Evolutionary conservation across 2,329 filamentous ascomycete species (phyloP).

Genomic region (Dothiorella sarmentorum): DNA sequence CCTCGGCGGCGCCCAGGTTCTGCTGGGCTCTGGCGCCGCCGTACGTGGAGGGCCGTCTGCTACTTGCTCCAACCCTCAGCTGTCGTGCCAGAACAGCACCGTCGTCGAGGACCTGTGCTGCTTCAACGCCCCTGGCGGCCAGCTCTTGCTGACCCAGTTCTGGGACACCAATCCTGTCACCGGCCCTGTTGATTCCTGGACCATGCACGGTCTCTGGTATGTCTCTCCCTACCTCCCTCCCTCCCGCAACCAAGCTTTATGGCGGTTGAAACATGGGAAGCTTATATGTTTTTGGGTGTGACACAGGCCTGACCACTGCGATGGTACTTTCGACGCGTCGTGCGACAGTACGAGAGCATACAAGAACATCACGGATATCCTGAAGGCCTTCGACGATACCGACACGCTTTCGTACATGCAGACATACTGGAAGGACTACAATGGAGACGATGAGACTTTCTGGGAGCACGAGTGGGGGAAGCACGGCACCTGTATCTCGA

Average conservation of each 20-base stretch:
- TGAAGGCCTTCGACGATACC: conserved; percentile 52
- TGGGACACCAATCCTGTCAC: conserved; percentile 67
- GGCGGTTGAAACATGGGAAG: neutral
- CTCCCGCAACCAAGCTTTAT: neutral
- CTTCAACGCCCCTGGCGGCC: conserved; percentile 69
- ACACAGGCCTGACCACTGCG: conserved; percentile 54
- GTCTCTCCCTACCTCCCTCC: conserved; percentile 14
- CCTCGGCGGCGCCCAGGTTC: conserved; percentile 32
- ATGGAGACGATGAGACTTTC: conserved; percentile 59
- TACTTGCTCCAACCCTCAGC: conserved; percentile 39
- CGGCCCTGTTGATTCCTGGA: conserved; percentile 56
- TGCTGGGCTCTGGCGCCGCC: conserved; percentile 28
- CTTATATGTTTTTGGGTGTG: neutral
- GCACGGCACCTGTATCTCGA: conserved; percentile 71
- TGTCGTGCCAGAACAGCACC: conserved; percentile 64
- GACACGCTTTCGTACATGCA: conserved; percentile 65
- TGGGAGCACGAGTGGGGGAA: conserved; percentile 72
- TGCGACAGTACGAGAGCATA: conserved; percentile 63
- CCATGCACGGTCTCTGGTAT: conserved; percentile 66
- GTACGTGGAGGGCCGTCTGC: conserved; percentile 28
- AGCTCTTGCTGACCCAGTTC: conserved; percentile 72
- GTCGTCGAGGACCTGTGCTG: conserved; percentile 65
- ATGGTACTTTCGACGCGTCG: conserved; percentile 64
- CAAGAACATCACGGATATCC: conserved; percentile 62
- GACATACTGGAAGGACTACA: conserved; percentile 67